phyloP scores from a whole-genome alignment of 2,329 filamentous ascomycete species.

The Claviceps citrina region DNA sequence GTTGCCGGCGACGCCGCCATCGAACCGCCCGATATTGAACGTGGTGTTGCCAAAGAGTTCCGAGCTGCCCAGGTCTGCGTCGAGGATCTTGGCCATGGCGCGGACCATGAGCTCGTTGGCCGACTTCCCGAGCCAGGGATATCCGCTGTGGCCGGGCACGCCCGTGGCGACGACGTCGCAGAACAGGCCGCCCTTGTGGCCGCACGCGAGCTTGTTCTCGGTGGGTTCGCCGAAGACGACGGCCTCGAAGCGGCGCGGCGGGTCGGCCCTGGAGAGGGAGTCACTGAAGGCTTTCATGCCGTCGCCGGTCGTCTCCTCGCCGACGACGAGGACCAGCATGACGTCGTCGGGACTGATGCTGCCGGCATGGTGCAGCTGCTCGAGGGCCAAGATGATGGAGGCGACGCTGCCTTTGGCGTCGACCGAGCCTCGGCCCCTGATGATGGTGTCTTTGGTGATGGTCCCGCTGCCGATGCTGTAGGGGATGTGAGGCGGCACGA shows the following conservation, averaged over 20 bases:
- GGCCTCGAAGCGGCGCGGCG: constrained; percentile 37
- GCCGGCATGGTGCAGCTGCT: constrained; percentile 31
- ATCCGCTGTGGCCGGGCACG: constrained; percentile 73
- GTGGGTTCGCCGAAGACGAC: constrained; percentile 91
- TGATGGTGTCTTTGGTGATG: constrained; percentile 31
- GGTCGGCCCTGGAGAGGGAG: constrained; percentile 11
- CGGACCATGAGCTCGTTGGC: constrained; percentile 70
- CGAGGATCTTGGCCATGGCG: constrained; percentile 51
- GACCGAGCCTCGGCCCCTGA: constrained; percentile 59
- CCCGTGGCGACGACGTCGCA: constrained; percentile 55
- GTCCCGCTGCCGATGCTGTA: constrained; percentile 41
- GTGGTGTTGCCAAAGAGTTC: constrained; percentile 76
- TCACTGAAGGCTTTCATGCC: constrained; percentile 54
- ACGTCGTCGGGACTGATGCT: constrained; percentile 33
- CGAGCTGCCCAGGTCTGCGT: constrained; percentile 57
- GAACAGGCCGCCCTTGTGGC: constrained; percentile 73
- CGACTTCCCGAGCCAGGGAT: constrained; percentile 76
- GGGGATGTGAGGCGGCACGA: constrained; percentile 56
- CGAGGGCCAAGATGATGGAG: constrained; percentile 55
- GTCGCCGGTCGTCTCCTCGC: constrained; percentile 66
- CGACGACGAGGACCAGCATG: constrained; percentile 55
- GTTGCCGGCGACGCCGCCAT: constrained; percentile 73
- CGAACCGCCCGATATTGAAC: constrained; percentile 65
- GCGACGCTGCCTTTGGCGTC: constrained; percentile 59
- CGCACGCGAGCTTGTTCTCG: constrained; percentile 70